These are phyloP conservation scores for Hanseniaspora jakobsenii DNA, from an alignment of 805 yeast genomes.

Conservation along the genomic window DNA sequence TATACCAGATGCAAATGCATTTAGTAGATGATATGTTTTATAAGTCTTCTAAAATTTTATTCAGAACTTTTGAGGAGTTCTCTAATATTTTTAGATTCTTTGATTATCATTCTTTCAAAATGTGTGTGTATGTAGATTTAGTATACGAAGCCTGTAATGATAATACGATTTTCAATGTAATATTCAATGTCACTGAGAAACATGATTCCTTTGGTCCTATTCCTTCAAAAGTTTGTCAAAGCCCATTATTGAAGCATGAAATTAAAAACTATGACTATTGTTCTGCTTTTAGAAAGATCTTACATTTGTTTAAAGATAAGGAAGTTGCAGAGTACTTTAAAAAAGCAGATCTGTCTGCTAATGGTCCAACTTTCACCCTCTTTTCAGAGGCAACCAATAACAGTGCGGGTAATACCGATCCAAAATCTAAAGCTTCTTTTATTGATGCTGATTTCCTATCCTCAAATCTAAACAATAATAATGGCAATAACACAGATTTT, in stretches of 20 bases:
- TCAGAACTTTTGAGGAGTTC: neutral
- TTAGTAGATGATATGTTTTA: constrained; percentile 7
- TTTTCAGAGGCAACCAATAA: too few species aligned
- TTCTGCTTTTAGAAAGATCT: neutral
- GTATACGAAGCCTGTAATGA: constrained; percentile 1
- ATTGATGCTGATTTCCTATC: too few species aligned
- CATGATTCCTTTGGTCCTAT: constrained; percentile 6
- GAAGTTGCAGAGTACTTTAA: neutral
- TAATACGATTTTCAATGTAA: constrained; percentile 8
- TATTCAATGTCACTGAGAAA: constrained; percentile 1
- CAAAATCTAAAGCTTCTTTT: too few species aligned
- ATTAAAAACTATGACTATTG: constrained; percentile 8
- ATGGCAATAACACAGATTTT: too few species aligned
- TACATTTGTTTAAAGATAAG: neutral
- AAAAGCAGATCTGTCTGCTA: too few species aligned
- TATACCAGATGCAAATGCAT: constrained; percentile 1
- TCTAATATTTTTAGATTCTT: constrained; percentile 7
- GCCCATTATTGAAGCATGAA: neutral
- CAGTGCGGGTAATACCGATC: too few species aligned
- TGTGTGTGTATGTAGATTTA: constrained; percentile 14
- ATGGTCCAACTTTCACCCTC: too few species aligned
- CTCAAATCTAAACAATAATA: too few species aligned
- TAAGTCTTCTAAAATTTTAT: constrained; percentile 2
- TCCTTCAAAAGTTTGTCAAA: neutral
- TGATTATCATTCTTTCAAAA: constrained; percentile 12